Percentiles rank a stretch among this genome's conserved stretches.
Conservation (phyloP, 805 yeast genomes). For the Yarrowia sp. region DNA sequence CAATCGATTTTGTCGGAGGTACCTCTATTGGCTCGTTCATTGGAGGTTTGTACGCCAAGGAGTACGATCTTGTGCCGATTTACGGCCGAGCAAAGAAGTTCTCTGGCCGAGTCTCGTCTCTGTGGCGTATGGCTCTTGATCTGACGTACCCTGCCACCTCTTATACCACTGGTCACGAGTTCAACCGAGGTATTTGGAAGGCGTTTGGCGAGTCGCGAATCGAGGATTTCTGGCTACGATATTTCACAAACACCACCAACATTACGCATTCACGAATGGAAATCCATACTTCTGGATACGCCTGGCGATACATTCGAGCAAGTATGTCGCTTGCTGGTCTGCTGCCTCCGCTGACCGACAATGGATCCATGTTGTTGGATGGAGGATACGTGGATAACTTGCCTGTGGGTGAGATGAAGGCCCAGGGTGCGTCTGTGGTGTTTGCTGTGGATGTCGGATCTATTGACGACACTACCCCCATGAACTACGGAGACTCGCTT, state of each 20-base stretch:
- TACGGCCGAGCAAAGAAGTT: conserved; percentile 88
- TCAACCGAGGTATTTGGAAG: conserved; percentile 97
- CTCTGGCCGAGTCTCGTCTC: conserved; percentile 72
- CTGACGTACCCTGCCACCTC: conserved; percentile 91
- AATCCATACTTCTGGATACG: conserved; percentile 84
- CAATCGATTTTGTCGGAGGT: conserved; percentile 92
- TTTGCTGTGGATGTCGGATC: conserved; percentile 97
- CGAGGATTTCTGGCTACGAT: conserved; percentile 93
- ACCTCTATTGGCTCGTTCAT: conserved; percentile 95
- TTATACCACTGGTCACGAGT: conserved; percentile 95
- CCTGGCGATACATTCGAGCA: conserved; percentile 94
- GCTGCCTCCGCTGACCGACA: conserved; percentile 76
- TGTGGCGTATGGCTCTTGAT: conserved; percentile 83
- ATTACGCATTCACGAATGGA: conserved; percentile 95
- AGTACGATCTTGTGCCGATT: conserved; percentile 85
- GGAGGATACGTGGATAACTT: conserved; percentile 95
- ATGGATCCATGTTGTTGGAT: conserved; percentile 89
- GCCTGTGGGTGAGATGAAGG: conserved; percentile 89
- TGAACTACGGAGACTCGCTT: conserved; percentile 88
- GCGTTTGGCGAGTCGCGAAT: conserved; percentile 87
- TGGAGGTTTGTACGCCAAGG: conserved; percentile 92
- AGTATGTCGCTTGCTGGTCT: conserved; percentile 96
- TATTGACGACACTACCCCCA: conserved; percentile 83
- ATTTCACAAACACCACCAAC: conserved; percentile 87
- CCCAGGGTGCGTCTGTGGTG: conserved; percentile 78